Base-by-base conservation (phyloP, 108 stramenopile genomes). In the Cyclotella kingstonii region DNA sequence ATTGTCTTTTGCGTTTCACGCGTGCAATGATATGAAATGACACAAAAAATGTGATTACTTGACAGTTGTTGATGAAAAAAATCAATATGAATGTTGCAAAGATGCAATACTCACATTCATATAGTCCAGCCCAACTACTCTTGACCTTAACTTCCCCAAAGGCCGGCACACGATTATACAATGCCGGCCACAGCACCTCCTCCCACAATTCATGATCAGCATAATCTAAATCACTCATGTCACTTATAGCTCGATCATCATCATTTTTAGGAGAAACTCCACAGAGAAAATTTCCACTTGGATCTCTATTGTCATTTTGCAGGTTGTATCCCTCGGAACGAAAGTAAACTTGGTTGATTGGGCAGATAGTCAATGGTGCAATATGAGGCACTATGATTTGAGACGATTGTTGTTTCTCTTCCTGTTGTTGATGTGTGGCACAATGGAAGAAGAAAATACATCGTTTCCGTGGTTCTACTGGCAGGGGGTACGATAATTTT, bases 361-460 rank as follows among this genome's bases (percentile, higher is more conserved):
- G 78, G 68, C 84, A 83, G 42, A 86, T 59, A 2, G 84, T 85
- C 50, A 90, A 50, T 8, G 88, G 88, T n/a, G 88, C 79, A 29
- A 81, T 67, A n/a, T 54, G 30, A 15, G 79, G 81, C 3, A 81
- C 68, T 5, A 51, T 46, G 21, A 47, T 47, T 1, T 46, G 25
- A 4, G 49, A 21, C n/a, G n/a, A n/a, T n/a, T n/a, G n/a, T n/a
- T n/a, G n/a, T n/a, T n/a, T n/a, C n/a, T n/a, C n/a, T 5, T 33
- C 34, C 31, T 70, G 43, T 21, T 58, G 31, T 29, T 66, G 42
- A 0, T 52, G 26, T 21, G 54, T 54, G 26, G 55, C 54, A 54
- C 88, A 86, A 54, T 86, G 83, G 44, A 90, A 81, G 28, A 74
- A 81, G 52, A 84, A 90, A 3, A 90, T 76, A 57, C 83, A 72